Conservation (phyloP, 208 protist genomes). For the Polymyxa betae region DNA sequence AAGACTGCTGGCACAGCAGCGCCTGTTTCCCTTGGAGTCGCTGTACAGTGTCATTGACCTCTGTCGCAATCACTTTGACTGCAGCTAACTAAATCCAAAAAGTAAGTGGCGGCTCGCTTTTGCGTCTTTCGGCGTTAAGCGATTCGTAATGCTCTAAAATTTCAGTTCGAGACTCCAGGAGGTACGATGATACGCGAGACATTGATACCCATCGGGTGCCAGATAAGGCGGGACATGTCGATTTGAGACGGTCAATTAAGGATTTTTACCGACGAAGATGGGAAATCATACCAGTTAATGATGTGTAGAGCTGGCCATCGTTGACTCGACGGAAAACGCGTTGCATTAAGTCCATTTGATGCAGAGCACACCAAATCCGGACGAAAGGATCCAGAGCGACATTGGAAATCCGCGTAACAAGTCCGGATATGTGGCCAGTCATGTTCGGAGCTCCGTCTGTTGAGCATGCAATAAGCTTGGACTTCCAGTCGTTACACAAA, state of each 20-base stretch:
- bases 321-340: not conserved
- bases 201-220: not conserved
- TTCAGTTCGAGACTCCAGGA: not conserved
- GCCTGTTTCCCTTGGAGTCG: not conserved
- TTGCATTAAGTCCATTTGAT: conserved; percentile 40
- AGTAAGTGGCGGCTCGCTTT: not conserved
- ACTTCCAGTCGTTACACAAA: conserved; percentile 19
- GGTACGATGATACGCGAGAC: not conserved
- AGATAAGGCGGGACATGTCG: not conserved
- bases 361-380: conserved; percentile 29
- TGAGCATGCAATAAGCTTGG: conserved; percentile 36
- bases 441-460: conserved; percentile 28
- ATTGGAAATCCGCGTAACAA: not conserved
- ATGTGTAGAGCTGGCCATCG: not conserved
- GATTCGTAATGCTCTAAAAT: not conserved
- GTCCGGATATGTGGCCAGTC: conserved; percentile 14
- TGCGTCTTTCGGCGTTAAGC: not conserved
- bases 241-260: not conserved
- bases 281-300: conserved; percentile 30
- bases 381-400: not conserved
- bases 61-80: not conserved
- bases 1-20: not conserved
- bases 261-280: conserved; percentile 6
- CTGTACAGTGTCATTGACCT: not conserved
- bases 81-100: not conserved